These are phyloP conservation scores for Eucalyptus paniculata DNA, from an alignment of 345 rosid species.

Conservation along the genomic window DNA sequence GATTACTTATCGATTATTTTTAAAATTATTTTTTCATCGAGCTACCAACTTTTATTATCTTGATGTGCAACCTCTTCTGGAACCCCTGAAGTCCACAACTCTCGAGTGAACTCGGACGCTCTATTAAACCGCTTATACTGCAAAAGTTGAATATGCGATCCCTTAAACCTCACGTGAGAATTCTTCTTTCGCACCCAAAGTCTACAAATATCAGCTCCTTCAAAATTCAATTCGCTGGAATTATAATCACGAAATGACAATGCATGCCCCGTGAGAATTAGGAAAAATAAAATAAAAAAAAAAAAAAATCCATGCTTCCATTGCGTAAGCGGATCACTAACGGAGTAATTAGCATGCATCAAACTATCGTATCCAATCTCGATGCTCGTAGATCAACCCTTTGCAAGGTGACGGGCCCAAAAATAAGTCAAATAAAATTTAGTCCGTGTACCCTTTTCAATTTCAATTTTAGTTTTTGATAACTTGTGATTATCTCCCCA, in stretches of 20 bases:
- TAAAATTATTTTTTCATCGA: too few species aligned
- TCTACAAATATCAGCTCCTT: background rate
- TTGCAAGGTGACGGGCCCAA: background rate
- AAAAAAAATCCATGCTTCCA: too few species aligned
- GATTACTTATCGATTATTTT: background rate
- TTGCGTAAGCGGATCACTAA: too few species aligned
- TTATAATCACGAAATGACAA: too few species aligned
- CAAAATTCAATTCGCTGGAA: background rate
- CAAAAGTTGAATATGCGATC: background rate
- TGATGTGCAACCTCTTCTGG: background rate
- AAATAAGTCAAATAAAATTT: background rate
- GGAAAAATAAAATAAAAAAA: too few species aligned
- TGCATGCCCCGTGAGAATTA: too few species aligned
- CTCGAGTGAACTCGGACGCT: background rate
- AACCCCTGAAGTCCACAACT: accelerated
- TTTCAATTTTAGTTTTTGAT: background rate
- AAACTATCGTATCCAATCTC: background rate
- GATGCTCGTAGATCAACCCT: background rate
- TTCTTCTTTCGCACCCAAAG: background rate
- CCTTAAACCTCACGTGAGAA: background rate
- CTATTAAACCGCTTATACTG: background rate
- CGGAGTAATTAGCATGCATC: too few species aligned
- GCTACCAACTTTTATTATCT: background rate
- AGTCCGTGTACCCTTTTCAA: background rate
- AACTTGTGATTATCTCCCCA: background rate